Evolutionary conservation across 2,329 filamentous ascomycete species (phyloP), one percentile per base, ranked within the genome.

Genomic region (Mariannaea sp.): DNA sequence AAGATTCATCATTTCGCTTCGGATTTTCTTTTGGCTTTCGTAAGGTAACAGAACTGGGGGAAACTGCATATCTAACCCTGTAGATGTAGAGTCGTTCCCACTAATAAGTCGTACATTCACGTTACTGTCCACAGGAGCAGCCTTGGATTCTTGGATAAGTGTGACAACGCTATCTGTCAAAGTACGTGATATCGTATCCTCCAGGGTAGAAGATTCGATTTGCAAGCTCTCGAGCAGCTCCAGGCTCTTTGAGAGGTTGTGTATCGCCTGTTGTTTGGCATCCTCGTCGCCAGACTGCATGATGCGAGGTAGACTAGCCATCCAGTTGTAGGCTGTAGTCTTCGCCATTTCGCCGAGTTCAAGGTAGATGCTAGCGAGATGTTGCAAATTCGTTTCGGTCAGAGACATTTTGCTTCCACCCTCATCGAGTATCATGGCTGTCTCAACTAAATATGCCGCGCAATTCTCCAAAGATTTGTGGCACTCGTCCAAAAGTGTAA

Each of bases 281-380:
- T 79, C 79, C 61, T 96, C 91, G 64, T 97, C 92, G 60, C 86
- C 88, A 7, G 86, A 84, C 68, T 93, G 90, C 85, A 97, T 92
- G 12, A 90, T 73, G 13, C 92, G 83, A 5, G 93, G 87, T 14
- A 99, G 80, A 33, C 90, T 87, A 2, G 84, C 83, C 19, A 92
- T 81, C 92, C 92, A 97, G 46, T 85, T 86, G 69, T 93, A 89
- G 1, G 95, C 78, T 1, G 83, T 87, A 22, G 80, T 81, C 62
- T 90, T 89, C 20, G 93, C 75, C 3, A 82, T 75, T 17, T 88
- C 84, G 3, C 80, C 74, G 2, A 92, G 77, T 42, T 81, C 75
- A 2, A 80, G 73, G 61, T 91, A 85, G 9, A 86, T 82, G 32
- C 74, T 79, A 5, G 87, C 75, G 20, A 95, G 74, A 56, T 86